Conservation (phyloP, 2,329 filamentous ascomycete genomes). For the Exophiala phaeomuriformis region DNA sequence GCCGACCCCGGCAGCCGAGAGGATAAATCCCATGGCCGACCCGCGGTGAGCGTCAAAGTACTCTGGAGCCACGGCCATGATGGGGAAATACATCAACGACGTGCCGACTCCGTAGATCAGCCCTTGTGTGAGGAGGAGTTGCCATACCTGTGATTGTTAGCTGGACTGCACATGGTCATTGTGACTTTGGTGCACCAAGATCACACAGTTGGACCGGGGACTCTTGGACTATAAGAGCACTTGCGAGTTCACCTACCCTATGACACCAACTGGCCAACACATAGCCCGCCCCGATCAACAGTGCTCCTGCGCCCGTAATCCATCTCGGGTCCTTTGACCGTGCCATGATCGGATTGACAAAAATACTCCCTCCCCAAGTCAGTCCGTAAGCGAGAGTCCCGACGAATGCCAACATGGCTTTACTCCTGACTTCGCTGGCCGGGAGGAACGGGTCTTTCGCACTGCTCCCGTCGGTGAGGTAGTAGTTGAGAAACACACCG, state of each 20-base stretch:
- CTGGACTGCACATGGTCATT: too few species aligned
- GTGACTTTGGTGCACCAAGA: too few species aligned
- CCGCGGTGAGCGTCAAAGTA: conserved; percentile 55
- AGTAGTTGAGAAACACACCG: conserved; percentile 46
- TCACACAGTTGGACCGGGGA: too few species aligned
- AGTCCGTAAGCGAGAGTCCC: conserved; percentile 44
- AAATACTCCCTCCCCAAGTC: conserved; percentile 46
- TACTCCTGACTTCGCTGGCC: conserved; percentile 31
- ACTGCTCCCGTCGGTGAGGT: conserved; percentile 33
- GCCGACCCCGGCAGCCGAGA: conserved; percentile 53
- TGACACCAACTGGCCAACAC: conserved; percentile 35
- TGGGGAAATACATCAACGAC: conserved; percentile 54
- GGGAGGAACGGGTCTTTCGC: conserved; percentile 36
- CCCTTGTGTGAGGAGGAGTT: conserved; percentile 54
- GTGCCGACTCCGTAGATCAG: conserved; percentile 56
- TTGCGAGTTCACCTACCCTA: conserved; percentile 20
- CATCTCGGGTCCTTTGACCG: conserved; percentile 36
- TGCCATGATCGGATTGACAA: conserved; percentile 44
- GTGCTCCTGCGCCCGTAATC: conserved; percentile 39
- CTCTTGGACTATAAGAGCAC: neutral
- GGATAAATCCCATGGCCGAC: conserved; percentile 54
- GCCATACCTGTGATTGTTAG: conserved; percentile 44
- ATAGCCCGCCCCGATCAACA: conserved; percentile 39
- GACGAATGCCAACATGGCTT: conserved; percentile 44
- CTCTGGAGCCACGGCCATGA: conserved; percentile 51